Base-by-base conservation (phyloP, 202 grass and related monocot species). In the Dendrocalamus latiflorus region DNA sequence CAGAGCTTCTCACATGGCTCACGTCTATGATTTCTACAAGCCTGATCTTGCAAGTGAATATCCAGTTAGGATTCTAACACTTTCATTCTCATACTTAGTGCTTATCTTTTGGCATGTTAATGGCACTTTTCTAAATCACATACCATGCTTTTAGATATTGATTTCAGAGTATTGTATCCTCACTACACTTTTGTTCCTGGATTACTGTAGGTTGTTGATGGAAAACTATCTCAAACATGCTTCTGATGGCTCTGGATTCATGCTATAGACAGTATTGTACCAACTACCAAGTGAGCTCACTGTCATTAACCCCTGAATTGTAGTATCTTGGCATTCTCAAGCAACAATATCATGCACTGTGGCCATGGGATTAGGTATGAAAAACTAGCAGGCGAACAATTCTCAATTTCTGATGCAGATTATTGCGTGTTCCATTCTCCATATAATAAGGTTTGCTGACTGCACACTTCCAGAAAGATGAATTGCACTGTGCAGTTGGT, bases 11-110 rank as follows among this genome's bases (percentile, higher is more conserved):
- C 89, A 95, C 86, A 95, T 95, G 93, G 63, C 84, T 68, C 93
- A 95, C 86, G 90, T 90, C 75, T 95, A 95, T 55, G 93, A 95
- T 84, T 95, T 92, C 76, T 95, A 95, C 79, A 95, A 95, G 82
- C 93, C 93, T 45, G 84, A 95, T 74, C 89, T 95, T 83, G 87
- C 93, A 65, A 95, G 93, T 72, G 93, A 95, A 95, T 95, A 92
- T 43, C 93, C 93, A 75, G 93, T 95, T 86, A 82, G 89, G 20
- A 87, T 74, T 53, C 37, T 65, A 69, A 50, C 18, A 55, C 70
- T 20, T 73, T 26, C 3, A 48, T 70, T 78, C 55, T 66, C 56
- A 18, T 84, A 44, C 60, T 39, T 66, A 77, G 49, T 86, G 65
- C 41, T 82, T 70, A 24, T 68, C 5, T 24, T 70, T 81, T 75